Evolutionary conservation across 345 rosid genomes (phyloP).

Genomic region (Dipteronia dyeriana): DNA sequence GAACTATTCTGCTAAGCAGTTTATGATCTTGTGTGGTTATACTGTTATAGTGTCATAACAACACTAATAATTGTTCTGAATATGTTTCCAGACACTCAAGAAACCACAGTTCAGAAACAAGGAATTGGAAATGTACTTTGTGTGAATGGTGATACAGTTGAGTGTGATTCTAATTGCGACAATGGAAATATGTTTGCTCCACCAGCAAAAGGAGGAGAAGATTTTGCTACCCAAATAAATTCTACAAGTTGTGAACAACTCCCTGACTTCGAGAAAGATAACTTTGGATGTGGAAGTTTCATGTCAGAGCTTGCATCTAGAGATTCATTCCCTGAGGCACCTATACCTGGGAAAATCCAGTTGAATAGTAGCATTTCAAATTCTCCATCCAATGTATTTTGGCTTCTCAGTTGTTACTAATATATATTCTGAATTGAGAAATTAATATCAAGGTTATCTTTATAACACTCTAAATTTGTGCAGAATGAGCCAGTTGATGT

Average conservation of each 20-base stretch:
- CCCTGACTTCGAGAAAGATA: conserved; percentile 29
- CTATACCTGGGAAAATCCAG: conserved; percentile 43
- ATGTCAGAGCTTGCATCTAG: conserved; percentile 33
- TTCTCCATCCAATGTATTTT: conserved; percentile 57
- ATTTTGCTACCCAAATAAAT: conserved; percentile 29
- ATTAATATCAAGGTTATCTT: conserved; percentile 14
- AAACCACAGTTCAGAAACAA: conserved; percentile 30
- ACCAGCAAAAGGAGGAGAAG: conserved; percentile 19
- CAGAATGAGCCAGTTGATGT: conserved; percentile 54
- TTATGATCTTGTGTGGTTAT: neutral
- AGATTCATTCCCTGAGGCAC: conserved; percentile 36
- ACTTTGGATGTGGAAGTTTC: conserved; percentile 34
- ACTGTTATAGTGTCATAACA: neutral
- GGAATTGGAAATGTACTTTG: conserved; percentile 33
- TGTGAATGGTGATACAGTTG: conserved; percentile 42
- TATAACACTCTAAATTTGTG: conserved; percentile 22
- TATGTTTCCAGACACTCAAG: conserved; percentile 44
- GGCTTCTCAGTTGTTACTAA: conserved; percentile 19
- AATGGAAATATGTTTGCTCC: conserved; percentile 19
- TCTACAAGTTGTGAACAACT: conserved; percentile 32
- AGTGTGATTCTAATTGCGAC: conserved; percentile 36
- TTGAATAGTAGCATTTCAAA: conserved; percentile 36
- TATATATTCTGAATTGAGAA: conserved; percentile 17
- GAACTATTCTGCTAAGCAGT: neutral
- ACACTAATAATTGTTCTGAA: conserved; percentile 10